A percentile compares a stretch with the other conserved stretches of the same genome.
Conservation (phyloP, 2,329 filamentous ascomycete genomes). For the Cladosporium sp. region DNA sequence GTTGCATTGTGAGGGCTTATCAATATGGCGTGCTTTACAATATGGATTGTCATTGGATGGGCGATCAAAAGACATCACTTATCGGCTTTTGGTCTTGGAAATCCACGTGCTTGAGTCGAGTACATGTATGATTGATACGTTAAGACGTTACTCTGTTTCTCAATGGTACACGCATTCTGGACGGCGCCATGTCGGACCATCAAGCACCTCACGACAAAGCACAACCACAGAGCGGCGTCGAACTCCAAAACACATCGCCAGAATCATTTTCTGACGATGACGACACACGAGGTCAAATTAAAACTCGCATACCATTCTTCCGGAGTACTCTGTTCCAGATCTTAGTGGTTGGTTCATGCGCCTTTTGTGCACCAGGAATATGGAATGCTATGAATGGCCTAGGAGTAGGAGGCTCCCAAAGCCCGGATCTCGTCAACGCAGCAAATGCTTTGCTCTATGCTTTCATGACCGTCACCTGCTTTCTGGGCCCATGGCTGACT, state of each 20-base stretch:
- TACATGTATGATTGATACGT: background rate
- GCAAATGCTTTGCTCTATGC: conserved; percentile 72
- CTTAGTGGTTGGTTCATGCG: conserved; percentile 14
- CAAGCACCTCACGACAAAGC: background rate
- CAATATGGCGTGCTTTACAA: conserved; percentile 11
- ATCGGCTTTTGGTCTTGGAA: background rate
- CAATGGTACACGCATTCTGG: no score
- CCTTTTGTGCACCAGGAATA: conserved; percentile 42
- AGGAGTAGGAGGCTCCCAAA: conserved; percentile 66
- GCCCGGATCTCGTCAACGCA: conserved; percentile 66
- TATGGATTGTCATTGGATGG: background rate
- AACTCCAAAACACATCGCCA: conserved; percentile 6
- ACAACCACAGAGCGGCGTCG: background rate
- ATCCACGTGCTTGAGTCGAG: background rate
- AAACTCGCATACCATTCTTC: conserved; percentile 19
- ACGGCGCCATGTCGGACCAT: background rate
- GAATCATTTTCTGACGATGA: background rate
- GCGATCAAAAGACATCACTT: background rate
- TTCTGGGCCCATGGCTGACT: conserved; percentile 47
- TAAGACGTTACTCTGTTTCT: background rate
- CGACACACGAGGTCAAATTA: background rate
- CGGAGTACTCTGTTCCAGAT: conserved; percentile 20
- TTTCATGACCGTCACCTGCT: conserved; percentile 71
- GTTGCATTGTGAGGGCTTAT: conserved; percentile 1
- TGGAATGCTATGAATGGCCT: conserved; percentile 71